Evolutionary conservation across 805 yeast genomes (phyloP).

Genomic region (Scheffersomyces lignosus): DNA sequence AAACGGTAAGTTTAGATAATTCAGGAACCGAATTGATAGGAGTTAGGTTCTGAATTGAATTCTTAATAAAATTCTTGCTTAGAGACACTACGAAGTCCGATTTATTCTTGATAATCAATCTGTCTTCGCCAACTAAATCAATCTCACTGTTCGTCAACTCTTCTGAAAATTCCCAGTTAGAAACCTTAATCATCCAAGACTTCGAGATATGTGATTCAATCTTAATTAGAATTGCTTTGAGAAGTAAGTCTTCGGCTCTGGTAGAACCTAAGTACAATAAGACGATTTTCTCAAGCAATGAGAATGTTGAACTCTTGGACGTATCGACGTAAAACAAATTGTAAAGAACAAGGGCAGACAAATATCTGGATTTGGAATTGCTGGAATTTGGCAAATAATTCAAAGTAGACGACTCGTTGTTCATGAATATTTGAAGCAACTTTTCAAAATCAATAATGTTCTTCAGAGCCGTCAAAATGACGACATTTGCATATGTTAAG

Average conservation of each 20-base stretch:
- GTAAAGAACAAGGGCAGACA: conserved; percentile 48
- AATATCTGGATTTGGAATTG: conserved; percentile 31
- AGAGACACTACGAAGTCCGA: conserved; percentile 52
- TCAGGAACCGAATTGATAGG: background rate
- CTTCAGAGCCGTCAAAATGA: conserved; percentile 37
- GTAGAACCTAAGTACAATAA: conserved; percentile 63
- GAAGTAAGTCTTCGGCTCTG: conserved; percentile 57
- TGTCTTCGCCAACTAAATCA: conserved; percentile 49
- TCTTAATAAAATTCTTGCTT: conserved; percentile 48
- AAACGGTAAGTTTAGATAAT: conserved; percentile 4
- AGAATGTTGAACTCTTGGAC: conserved; percentile 43
- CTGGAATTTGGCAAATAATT: conserved; percentile 18
- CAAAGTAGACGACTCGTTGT: conserved; percentile 46
- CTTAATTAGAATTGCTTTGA: conserved; percentile 53
- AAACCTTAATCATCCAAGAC: conserved; percentile 68
- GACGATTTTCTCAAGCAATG: conserved; percentile 48
- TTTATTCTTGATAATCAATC: conserved; percentile 43
- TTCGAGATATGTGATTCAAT: conserved; percentile 54
- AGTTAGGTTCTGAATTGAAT: conserved; percentile 39
- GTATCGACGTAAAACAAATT: conserved; percentile 51
- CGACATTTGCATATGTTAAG: conserved; percentile 45
- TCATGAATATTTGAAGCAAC: conserved; percentile 62
- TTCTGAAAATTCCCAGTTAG: conserved; percentile 63
- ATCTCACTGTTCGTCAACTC: conserved; percentile 41
- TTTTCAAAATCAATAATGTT: conserved; percentile 45